Evolutionary conservation across 352 stramenopile genomes (phyloP), one percentile per base, ranked within the genome.

Genomic region (Pythium sp.): DNA sequence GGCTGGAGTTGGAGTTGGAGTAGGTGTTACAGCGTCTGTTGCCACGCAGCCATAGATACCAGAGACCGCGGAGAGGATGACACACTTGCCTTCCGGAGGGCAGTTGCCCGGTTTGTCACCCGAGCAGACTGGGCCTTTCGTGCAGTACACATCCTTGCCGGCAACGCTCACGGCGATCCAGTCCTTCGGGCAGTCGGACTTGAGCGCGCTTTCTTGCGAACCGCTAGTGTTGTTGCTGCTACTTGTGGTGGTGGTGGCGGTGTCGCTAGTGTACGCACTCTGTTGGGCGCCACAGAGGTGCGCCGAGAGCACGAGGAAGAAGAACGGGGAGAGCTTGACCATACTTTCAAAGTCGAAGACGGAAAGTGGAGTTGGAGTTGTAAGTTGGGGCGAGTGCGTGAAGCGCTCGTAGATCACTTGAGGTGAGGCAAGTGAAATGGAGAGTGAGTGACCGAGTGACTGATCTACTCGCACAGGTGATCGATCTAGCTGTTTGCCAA

Each of bases 311-410:
- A 72, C 69, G 18, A 68, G 58, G 26, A 81, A 74, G 64, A 56
- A 72, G 63, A 32, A 66, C 67, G 58, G 74, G 63, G 65, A 77
- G 58, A 81, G 67, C 64, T 78, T 81, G 72, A 81, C 72, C 74
- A 81, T 81, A 1, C 28, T 55, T 69, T 64, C 11, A 58, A 58
- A 36, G 53, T 24, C 3, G 49, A 36, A 30, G 53, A 22, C 12
- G 14, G 59, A 53, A 62, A 67, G 18, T 46, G 20, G n/a, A 47
- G 22, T 55, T 64, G 38, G 28, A 68, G 63, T 34, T 18, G 36
- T 43, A 43, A 43, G 36, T 43, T 51, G 34, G 14, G 38, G 47
- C 47, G 62, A 60, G 24, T 15, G 26, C 59, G 38, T 14, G 59
- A 43, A 20, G 59, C 59, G 18, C 38, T 64, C 56, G 41, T 64